Conservation (phyloP, 768 basidiomycete species). For the Boletus rufocinnamomeus region DNA sequence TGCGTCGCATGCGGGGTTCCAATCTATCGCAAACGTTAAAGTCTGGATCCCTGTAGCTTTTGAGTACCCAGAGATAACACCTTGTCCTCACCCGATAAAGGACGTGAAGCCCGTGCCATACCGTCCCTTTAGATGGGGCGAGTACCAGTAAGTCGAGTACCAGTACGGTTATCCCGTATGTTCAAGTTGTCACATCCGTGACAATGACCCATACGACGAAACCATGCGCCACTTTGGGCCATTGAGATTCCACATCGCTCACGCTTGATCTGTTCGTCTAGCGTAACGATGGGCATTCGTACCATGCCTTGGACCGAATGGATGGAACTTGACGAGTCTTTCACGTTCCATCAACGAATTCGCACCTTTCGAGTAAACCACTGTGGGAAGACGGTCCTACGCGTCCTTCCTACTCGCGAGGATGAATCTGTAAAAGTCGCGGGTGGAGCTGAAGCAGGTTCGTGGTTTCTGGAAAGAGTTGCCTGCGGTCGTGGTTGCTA, state of each 20-base stretch:
- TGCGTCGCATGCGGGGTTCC: not conserved
- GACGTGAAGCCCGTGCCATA: constrained; percentile 63
- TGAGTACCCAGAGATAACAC: constrained; percentile 51
- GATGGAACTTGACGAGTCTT: constrained; percentile 73
- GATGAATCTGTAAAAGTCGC: constrained; percentile 39
- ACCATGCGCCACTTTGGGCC: not conserved
- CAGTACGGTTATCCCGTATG: not conserved
- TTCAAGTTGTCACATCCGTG: no score
- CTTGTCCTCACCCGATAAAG: constrained; percentile 40
- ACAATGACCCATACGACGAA: not conserved
- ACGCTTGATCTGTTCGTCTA: constrained; percentile 23
- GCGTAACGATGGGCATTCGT: constrained; percentile 74
- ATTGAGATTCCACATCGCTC: not conserved
- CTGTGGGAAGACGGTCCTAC: constrained; percentile 50
- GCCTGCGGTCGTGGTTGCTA: not conserved
- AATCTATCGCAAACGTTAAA: constrained; percentile 21
- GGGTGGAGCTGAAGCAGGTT: constrained; percentile 37
- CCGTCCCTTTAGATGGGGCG: constrained; percentile 67
- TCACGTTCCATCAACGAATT: constrained; percentile 56
- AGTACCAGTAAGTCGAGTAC: constrained; percentile 58
- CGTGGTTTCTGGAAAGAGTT: constrained; percentile 1
- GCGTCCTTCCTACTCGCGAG: constrained; percentile 47
- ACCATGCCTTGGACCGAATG: constrained; percentile 73
- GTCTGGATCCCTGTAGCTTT: constrained; percentile 59
- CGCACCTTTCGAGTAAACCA: constrained; percentile 54